Percentiles rank a stretch among this genome's conserved stretches.
Evolutionary conservation across 2,329 filamentous ascomycete genomes (phyloP).

Genomic region (Venturia aucupariae): DNA sequence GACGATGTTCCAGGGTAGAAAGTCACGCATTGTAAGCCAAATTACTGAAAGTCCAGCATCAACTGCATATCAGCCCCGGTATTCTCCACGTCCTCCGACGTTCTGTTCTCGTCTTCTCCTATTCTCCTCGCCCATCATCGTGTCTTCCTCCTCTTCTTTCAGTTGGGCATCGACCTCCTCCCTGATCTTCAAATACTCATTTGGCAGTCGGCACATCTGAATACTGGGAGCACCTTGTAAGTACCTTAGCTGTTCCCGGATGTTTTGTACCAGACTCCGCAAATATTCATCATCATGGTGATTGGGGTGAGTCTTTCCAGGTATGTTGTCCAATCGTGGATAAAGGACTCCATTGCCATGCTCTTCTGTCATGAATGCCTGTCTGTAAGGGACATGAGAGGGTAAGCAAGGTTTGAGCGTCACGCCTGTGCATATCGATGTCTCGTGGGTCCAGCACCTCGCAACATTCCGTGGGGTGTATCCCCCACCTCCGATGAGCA

Average conservation of each 20-base stretch:
- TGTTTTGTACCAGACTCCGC: constrained; percentile 63
- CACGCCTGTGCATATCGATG: constrained; percentile 73
- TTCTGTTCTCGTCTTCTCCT: constrained; percentile 36
- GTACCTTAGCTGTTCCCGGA: constrained; percentile 79
- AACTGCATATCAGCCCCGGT: neutral
- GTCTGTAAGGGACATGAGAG: constrained; percentile 70
- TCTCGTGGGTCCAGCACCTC: constrained; percentile 94
- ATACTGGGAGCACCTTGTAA: constrained; percentile 79
- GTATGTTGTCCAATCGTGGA: constrained; percentile 74
- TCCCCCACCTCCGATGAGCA: constrained; percentile 88
- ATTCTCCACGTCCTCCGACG: constrained; percentile 35
- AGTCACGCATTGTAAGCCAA: neutral
- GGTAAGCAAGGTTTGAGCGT: constrained; percentile 67
- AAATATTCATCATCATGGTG: constrained; percentile 70
- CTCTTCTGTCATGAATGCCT: constrained; percentile 73
- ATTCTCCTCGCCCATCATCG: constrained; percentile 45
- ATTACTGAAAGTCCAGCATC: neutral
- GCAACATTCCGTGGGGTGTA: constrained; percentile 97
- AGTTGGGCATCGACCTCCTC: constrained; percentile 60
- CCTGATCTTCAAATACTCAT: constrained; percentile 56
- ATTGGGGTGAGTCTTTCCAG: constrained; percentile 55
- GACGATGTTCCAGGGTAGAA: neutral
- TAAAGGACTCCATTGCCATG: constrained; percentile 64
- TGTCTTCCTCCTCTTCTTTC: constrained; percentile 54
- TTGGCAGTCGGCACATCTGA: constrained; percentile 71